Evolutionary conservation across 306 rosid genomes (phyloP).

Genomic region (Purshia tridentata): DNA sequence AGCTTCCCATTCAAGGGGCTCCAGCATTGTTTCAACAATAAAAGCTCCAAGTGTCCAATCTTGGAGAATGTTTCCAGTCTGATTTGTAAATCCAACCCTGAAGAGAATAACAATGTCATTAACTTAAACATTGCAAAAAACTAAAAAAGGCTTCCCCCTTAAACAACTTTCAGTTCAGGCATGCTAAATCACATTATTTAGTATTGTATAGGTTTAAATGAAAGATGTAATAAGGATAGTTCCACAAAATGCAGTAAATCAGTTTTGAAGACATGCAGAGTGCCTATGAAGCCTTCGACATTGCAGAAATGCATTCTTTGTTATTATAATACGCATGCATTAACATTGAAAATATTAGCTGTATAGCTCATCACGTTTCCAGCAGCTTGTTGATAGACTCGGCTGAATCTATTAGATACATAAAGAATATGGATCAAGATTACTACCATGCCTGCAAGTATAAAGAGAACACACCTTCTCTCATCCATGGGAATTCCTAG

Average conservation of each 20-base stretch:
- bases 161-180: neutral
- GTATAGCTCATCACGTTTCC: neutral
- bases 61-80: constrained; percentile 28
- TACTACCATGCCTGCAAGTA: neutral
- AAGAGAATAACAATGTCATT: neutral
- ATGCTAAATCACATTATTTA: neutral
- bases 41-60: constrained; percentile 60
- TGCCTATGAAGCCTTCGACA: neutral
- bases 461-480: constrained; percentile 35
- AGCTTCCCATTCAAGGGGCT: constrained; percentile 38
- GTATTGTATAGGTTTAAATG: neutral
- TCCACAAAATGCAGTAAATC: neutral
- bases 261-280: neutral
- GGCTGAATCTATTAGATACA: neutral
- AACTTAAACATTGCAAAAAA: neutral
- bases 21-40: constrained; percentile 43
- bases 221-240: neutral
- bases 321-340: neutral
- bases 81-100: constrained; percentile 46
- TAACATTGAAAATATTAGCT: neutral
- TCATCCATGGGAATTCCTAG: constrained; percentile 42
- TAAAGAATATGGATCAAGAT: neutral
- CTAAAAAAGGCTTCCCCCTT: neutral
- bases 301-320: neutral
- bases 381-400: neutral